Percentiles rank a stretch among this genome's conserved stretches.
These are phyloP conservation scores for Pseudogymnoascus sp. DNA, from an alignment of 2,329 filamentous ascomycete species.

Conservation along the genomic window DNA sequence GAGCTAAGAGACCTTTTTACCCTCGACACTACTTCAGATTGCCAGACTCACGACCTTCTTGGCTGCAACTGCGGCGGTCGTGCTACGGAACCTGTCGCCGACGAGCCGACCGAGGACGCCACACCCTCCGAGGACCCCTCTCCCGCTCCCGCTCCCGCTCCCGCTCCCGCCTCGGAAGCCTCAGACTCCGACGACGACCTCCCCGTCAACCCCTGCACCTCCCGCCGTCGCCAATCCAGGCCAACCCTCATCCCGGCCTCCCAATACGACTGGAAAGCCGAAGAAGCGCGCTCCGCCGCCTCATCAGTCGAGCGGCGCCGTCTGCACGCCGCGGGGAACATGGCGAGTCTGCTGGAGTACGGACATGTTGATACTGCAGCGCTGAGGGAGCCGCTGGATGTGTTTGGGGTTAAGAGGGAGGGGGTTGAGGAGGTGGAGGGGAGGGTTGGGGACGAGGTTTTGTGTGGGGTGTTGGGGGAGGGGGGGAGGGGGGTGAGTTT, in stretches of 20 bases:
- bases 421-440: conserved; percentile 27
- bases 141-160: neutral
- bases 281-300: conserved; percentile 34
- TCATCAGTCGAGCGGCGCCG: conserved; percentile 22
- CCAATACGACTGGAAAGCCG: conserved; percentile 36
- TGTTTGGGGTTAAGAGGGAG: conserved; percentile 25
- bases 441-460: conserved; percentile 40
- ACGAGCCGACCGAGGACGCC: conserved; percentile 13
- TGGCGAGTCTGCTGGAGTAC: conserved; percentile 45
- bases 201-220: conserved; percentile 15
- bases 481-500: conserved; percentile 35
- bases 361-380: conserved; percentile 39
- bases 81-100: conserved; percentile 29
- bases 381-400: conserved; percentile 27
- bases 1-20: conserved; percentile 60
- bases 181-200: conserved; percentile 12
- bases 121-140: neutral
- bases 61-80: conserved; percentile 52
- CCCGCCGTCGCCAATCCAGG: conserved; percentile 17
- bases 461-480: conserved; percentile 40
- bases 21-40: conserved; percentile 49
- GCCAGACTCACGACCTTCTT: conserved; percentile 60
- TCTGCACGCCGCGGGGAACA: conserved; percentile 25
- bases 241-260: conserved; percentile 32
- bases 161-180: conserved; percentile 7